Conservation (phyloP, 495 filamentous ascomycete species). For the Penicillium taxi region DNA sequence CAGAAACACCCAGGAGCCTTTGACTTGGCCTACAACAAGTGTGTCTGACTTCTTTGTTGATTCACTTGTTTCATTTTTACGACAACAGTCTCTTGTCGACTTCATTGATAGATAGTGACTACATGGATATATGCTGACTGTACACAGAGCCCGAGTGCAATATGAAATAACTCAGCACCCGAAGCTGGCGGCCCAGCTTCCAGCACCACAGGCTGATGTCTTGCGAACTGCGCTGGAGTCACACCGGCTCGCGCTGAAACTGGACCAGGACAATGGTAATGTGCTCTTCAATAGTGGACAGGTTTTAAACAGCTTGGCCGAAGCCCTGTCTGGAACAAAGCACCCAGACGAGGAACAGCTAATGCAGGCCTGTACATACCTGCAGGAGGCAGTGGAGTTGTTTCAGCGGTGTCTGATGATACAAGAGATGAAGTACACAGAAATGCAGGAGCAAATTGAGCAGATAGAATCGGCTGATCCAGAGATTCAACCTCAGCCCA, state of each 20-base stretch:
- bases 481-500: conserved; percentile 13
- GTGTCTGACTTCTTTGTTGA: conserved; percentile 15
- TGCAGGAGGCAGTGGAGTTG: conserved; percentile 55
- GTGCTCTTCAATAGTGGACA: conserved; percentile 62
- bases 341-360: conserved; percentile 32
- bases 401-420: conserved; percentile 54
- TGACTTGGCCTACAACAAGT: conserved; percentile 72
- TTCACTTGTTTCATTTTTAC: not conserved
- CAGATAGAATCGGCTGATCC: conserved; percentile 33
- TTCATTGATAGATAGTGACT: not conserved
- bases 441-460: conserved; percentile 41
- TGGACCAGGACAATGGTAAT: conserved; percentile 57
- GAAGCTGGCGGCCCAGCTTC: conserved; percentile 47
- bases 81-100: no score
- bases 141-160: conserved; percentile 50
- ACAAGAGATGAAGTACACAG: conserved; percentile 50
- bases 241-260: conserved; percentile 48
- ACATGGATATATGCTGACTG: not conserved
- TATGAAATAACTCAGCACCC: conserved; percentile 58
- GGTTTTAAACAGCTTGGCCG: conserved; percentile 56
- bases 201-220: conserved; percentile 41
- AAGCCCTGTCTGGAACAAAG: conserved; percentile 45
- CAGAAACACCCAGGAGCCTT: conserved; percentile 49
- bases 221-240: conserved; percentile 51
- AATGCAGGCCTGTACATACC: conserved; percentile 34